These are phyloP conservation scores for Ascochyta fabae DNA, from an alignment of 2,329 filamentous ascomycete genomes.

Conservation along the genomic window DNA sequence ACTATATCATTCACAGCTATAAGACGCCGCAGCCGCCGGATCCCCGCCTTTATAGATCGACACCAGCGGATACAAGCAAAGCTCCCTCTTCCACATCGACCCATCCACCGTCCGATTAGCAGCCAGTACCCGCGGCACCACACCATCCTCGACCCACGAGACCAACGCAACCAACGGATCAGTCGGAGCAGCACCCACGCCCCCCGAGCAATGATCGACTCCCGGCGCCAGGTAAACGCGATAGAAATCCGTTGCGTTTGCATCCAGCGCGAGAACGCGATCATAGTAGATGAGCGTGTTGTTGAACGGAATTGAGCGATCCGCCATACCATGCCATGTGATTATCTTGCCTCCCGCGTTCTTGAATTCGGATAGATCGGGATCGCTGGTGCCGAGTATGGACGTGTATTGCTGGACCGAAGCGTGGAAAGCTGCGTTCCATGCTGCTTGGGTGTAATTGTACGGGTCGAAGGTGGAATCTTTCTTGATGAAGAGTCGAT, in stretches of 20 bases:
- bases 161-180: conserved; percentile 42
- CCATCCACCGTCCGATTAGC: conserved; percentile 16
- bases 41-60: conserved; percentile 19
- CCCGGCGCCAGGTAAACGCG: conserved; percentile 30
- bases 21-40: conserved; percentile 10
- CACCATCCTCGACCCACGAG: conserved; percentile 33
- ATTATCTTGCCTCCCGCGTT: conserved; percentile 31
- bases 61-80: conserved; percentile 24
- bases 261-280: conserved; percentile 13
- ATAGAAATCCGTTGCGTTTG: conserved; percentile 29
- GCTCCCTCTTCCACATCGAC: conserved; percentile 4
- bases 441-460: conserved; percentile 3
- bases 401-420: conserved; percentile 22
- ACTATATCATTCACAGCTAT: neutral
- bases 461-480: conserved; percentile 13
- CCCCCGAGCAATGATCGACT: conserved; percentile 26
- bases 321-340: conserved; percentile 31
- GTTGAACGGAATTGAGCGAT: conserved; percentile 18
- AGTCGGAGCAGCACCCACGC: conserved; percentile 18
- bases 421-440: conserved; percentile 8
- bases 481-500: conserved; percentile 22
- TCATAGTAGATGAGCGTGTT: conserved; percentile 24
- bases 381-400: conserved; percentile 19
- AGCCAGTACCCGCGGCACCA: conserved; percentile 20
- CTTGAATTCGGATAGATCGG: conserved; percentile 29